These are phyloP conservation scores for Arctostaphylos glauca DNA, from an alignment of 148 eudicot species.

Conservation along the genomic window DNA sequence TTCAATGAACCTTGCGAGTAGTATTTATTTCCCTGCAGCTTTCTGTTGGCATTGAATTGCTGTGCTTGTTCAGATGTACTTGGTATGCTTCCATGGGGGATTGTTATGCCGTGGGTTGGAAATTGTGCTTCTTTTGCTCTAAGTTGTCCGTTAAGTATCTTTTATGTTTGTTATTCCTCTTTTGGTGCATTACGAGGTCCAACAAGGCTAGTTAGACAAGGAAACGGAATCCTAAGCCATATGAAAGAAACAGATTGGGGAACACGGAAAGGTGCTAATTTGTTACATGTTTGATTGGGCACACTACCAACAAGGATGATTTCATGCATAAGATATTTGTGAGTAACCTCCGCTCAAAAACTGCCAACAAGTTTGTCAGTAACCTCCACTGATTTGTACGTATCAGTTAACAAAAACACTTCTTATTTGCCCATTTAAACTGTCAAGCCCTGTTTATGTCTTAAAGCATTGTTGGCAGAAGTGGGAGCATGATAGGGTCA, in stretches of 20 bases:
- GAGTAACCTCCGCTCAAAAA: too few relatives aligned
- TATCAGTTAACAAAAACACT: background rate
- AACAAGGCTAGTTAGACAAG: too few relatives aligned
- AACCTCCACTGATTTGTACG: background rate
- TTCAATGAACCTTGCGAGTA: background rate
- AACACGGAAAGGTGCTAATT: background rate
- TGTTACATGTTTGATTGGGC: background rate
- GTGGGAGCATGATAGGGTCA: constrained; percentile 1
- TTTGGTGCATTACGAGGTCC: background rate
- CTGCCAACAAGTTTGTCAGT: too few relatives aligned
- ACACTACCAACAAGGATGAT: background rate
- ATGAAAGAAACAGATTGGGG: background rate
- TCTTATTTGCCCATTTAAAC: background rate
- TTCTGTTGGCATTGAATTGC: background rate
- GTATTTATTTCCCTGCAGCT: background rate
- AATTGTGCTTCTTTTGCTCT: background rate
- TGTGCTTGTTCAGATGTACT: background rate
- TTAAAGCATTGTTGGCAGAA: background rate
- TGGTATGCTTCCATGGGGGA: background rate
- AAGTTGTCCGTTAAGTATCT: background rate
- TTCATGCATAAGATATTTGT: background rate
- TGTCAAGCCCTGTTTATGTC: background rate
- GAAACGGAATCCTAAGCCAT: background rate
- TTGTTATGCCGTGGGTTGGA: background rate
- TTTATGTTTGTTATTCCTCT: background rate